These are phyloP conservation scores for Plasmopara viticola DNA, from an alignment of 352 stramenopile species.

Conservation along the genomic window DNA sequence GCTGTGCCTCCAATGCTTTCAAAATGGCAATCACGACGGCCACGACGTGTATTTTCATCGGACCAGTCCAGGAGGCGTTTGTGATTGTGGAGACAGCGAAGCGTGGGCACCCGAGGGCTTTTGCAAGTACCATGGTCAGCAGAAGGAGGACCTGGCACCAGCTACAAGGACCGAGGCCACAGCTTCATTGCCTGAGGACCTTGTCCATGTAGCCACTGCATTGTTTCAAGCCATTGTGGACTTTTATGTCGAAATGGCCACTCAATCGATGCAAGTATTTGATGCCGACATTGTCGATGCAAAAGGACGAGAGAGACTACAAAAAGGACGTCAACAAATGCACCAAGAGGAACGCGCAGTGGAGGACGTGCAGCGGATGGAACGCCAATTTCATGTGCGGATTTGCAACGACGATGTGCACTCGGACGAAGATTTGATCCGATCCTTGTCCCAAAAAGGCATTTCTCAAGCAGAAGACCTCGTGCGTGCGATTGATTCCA, in stretches of 20 bases:
- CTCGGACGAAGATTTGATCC: conserved; percentile 95
- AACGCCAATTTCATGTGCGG: conserved; percentile 81
- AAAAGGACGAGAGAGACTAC: conserved; percentile 37
- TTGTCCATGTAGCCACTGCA: conserved; percentile 49
- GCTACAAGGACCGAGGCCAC: conserved; percentile 17
- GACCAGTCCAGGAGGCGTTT: conserved; percentile 85
- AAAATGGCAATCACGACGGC: conserved; percentile 90
- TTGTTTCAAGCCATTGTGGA: conserved; percentile 69
- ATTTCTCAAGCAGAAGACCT: conserved; percentile 55
- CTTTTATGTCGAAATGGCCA: conserved; percentile 70
- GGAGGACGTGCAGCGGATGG: conserved; percentile 20
- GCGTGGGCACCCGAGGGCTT: conserved; percentile 94
- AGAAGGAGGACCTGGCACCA: conserved; percentile 11
- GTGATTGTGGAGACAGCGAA: conserved; percentile 97
- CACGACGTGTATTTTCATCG: conserved; percentile 89
- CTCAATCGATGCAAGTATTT: conserved; percentile 64
- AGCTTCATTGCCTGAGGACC: conserved; percentile 24
- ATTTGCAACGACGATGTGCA: conserved; percentile 99
- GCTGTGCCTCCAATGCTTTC: conserved; percentile 95
- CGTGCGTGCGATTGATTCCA: conserved; percentile 66
- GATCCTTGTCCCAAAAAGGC: conserved; percentile 77
- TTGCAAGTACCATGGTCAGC: conserved; percentile 85
- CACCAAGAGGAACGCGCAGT: conserved; percentile 9
- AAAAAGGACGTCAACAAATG: conserved; percentile 16
- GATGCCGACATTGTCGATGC: conserved; percentile 49